Evolutionary conservation across 2,329 filamentous ascomycete genomes (phyloP).

Genomic region (Curvularia sp.): DNA sequence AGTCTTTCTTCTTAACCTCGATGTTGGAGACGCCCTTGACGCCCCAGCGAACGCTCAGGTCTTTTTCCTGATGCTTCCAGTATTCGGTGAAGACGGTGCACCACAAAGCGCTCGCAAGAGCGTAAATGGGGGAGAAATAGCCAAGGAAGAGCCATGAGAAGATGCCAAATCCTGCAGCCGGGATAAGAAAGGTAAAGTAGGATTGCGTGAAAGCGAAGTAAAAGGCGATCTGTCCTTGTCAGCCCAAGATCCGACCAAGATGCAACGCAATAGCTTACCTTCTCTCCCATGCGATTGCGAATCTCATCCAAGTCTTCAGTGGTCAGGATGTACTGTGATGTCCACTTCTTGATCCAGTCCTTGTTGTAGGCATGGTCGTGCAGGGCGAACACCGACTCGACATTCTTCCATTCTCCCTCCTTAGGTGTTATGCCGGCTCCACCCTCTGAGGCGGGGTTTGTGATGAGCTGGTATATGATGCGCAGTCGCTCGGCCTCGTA

Average conservation of each 20-base stretch:
- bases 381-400: conserved; percentile 59
- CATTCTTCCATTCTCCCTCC: conserved; percentile 59
- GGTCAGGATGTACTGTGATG: conserved; percentile 55
- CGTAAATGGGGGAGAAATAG: conserved; percentile 82
- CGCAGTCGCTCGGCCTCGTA: conserved; percentile 88
- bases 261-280: conserved; percentile 34
- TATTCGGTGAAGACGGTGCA: conserved; percentile 88
- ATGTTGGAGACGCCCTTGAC: conserved; percentile 84
- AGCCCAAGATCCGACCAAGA: conserved; percentile 14
- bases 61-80: conserved; percentile 92
- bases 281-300: conserved; percentile 59
- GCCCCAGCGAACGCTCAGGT: conserved; percentile 86
- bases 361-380: conserved; percentile 62
- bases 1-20: conserved; percentile 78
- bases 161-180: conserved; percentile 80
- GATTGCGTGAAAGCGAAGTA: conserved; percentile 95
- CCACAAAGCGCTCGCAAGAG: conserved; percentile 81
- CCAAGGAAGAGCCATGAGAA: conserved; percentile 82
- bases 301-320: conserved; percentile 61
- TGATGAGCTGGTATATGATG: conserved; percentile 80
- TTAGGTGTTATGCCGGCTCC: conserved; percentile 61
- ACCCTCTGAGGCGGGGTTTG: conserved; percentile 56
- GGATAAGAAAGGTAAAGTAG: conserved; percentile 86
- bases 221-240: conserved; percentile 72
- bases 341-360: conserved; percentile 62